Evolutionary conservation across 1,139 yeast species (phyloP).

Genomic region (Yamadazyma friedrichii): DNA sequence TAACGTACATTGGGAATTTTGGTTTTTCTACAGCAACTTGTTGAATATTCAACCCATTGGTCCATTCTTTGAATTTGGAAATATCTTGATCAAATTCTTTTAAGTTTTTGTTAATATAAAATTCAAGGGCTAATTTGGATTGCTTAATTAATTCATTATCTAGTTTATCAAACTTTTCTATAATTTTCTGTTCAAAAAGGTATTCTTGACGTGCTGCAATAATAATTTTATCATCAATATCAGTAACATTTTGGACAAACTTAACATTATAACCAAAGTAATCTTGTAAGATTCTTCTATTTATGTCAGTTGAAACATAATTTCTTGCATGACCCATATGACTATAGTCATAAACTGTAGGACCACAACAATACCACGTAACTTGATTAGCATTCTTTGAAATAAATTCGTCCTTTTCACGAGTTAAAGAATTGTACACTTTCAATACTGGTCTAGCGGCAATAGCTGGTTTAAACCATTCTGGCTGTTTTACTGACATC

Average conservation of each 20-base stretch:
- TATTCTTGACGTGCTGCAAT: slow-evolving; percentile 89
- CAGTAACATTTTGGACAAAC: slow-evolving; percentile 95
- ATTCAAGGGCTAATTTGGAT: slow-evolving; percentile 42
- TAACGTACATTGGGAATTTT: slow-evolving; percentile 80
- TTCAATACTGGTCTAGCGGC: slow-evolving; percentile 24
- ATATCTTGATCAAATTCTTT: slow-evolving; percentile 35
- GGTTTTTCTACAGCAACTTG: slow-evolving; percentile 60
- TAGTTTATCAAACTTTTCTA: slow-evolving; percentile 29
- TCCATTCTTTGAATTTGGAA: slow-evolving; percentile 55
- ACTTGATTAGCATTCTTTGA: slow-evolving; percentile 64
- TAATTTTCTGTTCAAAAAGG: slow-evolving; percentile 61
- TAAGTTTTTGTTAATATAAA: slow-evolving; percentile 58
- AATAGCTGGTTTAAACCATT: slow-evolving; percentile 34
- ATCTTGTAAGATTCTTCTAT: slow-evolving; percentile 82
- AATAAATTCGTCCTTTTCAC: slow-evolving; percentile 72
- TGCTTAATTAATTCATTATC: slow-evolving; percentile 36
- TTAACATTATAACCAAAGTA: slow-evolving; percentile 85
- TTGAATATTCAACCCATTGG: slow-evolving; percentile 39
- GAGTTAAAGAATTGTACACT: slow-evolving; percentile 77
- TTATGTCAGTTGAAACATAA: slow-evolving; percentile 91
- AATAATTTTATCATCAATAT: slow-evolving; percentile 95
- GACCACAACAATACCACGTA: slow-evolving; percentile 98
- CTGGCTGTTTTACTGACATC: slow-evolving; percentile 25
- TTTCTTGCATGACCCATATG: slow-evolving; percentile 99
- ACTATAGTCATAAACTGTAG: slow-evolving; percentile 94